Evolutionary conservation across 2,329 filamentous ascomycete genomes (phyloP).

Genomic region (Aureobasidium zeae): DNA sequence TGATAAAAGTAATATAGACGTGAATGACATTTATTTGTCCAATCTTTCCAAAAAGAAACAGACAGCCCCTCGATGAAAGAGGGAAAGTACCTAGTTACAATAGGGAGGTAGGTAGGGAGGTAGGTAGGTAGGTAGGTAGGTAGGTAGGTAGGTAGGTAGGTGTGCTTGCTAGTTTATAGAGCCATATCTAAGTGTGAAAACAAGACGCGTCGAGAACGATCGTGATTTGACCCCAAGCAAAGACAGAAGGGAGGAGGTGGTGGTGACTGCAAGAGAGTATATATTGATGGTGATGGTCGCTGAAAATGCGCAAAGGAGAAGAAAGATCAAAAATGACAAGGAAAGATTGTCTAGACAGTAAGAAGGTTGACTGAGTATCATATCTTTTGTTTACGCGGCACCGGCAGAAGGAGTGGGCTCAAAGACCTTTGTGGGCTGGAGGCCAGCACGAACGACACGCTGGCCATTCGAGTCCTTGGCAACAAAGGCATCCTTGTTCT

Average conservation of each 20-base stretch:
- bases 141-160: constrained; percentile 1
- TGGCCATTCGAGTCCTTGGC: constrained; percentile 73
- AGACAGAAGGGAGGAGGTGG: background rate
- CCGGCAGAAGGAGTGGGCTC: constrained; percentile 75
- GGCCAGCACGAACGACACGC: constrained; percentile 75
- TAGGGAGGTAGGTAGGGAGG: too few species aligned
- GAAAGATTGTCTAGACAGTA: too few species aligned
- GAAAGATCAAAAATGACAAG: constrained; percentile 2
- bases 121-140: too few species aligned
- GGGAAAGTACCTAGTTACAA: too few species aligned
- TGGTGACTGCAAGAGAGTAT: constrained; percentile 5
- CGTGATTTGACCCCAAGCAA: constrained; percentile 9
- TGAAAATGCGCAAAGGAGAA: constrained; percentile 9
- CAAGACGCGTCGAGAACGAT: constrained; percentile 15
- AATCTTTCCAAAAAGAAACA: too few species aligned
- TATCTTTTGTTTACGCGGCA: constrained; percentile 61
- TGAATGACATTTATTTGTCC: too few species aligned
- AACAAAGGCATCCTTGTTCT: constrained; percentile 73
- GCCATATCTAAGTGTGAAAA: constrained; percentile 17
- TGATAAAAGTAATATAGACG: too few species aligned
- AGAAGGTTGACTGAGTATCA: constrained; percentile 12
- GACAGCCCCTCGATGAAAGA: too few species aligned
- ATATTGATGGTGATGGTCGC: constrained; percentile 8
- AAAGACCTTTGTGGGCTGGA: constrained; percentile 73
- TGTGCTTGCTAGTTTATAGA: constrained; percentile 9